Base-by-base conservation (phyloP, 805 yeast genomes). In the Yamadazyma phyllophila region DNA sequence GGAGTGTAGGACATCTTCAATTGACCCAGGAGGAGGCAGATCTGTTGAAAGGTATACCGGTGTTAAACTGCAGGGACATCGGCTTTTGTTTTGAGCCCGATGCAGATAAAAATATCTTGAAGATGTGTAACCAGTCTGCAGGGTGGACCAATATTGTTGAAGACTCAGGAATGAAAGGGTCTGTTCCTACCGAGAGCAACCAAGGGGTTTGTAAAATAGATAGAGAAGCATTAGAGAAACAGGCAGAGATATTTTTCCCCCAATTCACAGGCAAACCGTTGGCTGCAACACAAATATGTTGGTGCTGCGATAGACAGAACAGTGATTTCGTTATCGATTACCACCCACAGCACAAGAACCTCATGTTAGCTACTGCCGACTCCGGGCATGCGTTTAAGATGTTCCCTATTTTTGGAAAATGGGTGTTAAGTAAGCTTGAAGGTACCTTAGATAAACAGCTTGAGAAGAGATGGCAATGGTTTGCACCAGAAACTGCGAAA, bases 351-450 rank as follows among this genome's bases (percentile, higher is more conserved):
- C 54, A 56, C 35, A 48, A 44, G 6, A 59, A 62, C 20, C 52
- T 67, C 10, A 58, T 62, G 26, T 62, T 66, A 6, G 65, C 65
- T n/a, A 60, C 67, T 32, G 74, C 73, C 16, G 74, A 68, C 44
- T 65, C 71, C 2, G 72, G 72, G 0, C 74, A 69, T 49, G 69
- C 62, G 2, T 69, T 67, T 44, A 67, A 65, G 57, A 62, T 66
- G 61, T 50, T 67, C 13, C 71, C 70, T 1, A 56, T 58, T 20
- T 50, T 68, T 16, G 73, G 74, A 8, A 48, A 50, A 38, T 56
- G 52, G 46, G 52, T 55, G 1, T 30, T 50, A 7, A 43, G 36
- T 3, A 44, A 45, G 33, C n/a, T 54, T 2, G 42, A 52, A 16
- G 47, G 44, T 5, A 41, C 41, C 9, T 31, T 50, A 8, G 42